Evolutionary conservation across 2,329 filamentous ascomycete species (phyloP), one percentile per base, ranked within the genome.

Genomic region (Zarea fungicola): DNA sequence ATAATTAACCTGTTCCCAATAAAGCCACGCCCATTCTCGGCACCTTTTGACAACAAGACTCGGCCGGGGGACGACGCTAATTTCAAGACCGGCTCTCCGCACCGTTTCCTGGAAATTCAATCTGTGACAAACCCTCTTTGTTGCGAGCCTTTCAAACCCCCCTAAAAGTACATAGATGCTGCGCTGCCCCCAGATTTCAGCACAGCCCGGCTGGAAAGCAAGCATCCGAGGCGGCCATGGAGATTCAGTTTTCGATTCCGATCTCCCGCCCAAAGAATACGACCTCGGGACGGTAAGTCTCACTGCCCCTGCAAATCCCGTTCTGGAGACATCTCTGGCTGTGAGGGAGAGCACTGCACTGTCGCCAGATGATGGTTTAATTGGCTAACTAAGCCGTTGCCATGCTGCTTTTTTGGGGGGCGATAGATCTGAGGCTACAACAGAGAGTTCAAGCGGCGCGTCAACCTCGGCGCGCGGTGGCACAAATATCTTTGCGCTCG

Each of bases 401-500:
- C n/a, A n/a, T n/a, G n/a, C n/a, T n/a, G n/a, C n/a, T 26, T 23
- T 10, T 23, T 11, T 14, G 26, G 36, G 26, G 25, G 21, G 5
- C 26, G 6, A 21, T 18, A 48, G 36, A n/a, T 39, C 47, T 1
- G 26, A 23, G 10, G 8, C 48, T n/a, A 34, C 37, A 7, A 28
- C 40, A 1, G 18, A 43, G 28, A 32, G 46, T 2, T 25, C 8
- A n/a, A 21, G 25, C 9, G 37, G 34, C 7, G 43, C 52, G 13
- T 35, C 55, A 9, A 40, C 54, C 1, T 44, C 56, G 32, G 54
- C 57, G 9, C 56, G 52, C 42, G 60, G 60, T 25, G 60, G 62
- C 14, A 66, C 62, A 8, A 63, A 68, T 61, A 59, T 64, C 14
- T 69, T 69, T 56, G 66, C 66, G 2, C 64, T 69, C 31, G 65